Evolutionary conservation across 108 stramenopile species (phyloP).

Genomic region (Parmales sp.): DNA sequence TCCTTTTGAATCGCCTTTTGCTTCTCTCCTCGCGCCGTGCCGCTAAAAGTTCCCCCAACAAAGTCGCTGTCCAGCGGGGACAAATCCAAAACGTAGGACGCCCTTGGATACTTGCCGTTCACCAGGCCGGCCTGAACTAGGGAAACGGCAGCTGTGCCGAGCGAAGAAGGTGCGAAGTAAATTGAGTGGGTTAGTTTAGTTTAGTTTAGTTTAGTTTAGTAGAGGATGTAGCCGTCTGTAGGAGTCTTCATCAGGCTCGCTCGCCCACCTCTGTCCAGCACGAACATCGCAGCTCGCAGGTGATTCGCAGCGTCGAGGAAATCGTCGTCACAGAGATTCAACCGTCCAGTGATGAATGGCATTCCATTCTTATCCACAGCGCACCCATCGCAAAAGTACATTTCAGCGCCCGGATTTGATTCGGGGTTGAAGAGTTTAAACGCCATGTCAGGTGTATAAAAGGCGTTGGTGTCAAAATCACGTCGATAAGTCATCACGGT

Average conservation of each 20-base stretch:
- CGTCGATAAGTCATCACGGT: background rate
- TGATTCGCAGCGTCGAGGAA: background rate
- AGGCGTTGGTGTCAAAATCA: background rate
- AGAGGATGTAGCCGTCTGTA: background rate
- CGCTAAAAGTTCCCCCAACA: background rate
- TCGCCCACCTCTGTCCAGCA: background rate
- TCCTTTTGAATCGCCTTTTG: background rate
- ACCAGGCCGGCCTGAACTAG: background rate
- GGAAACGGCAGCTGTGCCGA: background rate
- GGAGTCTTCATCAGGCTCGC: background rate
- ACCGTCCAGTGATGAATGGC: background rate
- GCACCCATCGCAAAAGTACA: background rate
- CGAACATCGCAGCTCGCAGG: constrained; percentile 7
- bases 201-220: too few relatives aligned
- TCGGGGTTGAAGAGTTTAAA: background rate
- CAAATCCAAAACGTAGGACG: background rate
- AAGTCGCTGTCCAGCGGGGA: background rate
- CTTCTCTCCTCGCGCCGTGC: background rate
- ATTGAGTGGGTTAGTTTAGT: background rate
- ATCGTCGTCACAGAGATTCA: background rate
- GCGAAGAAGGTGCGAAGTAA: background rate
- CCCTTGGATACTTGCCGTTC: background rate
- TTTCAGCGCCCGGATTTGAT: background rate
- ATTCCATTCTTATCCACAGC: background rate
- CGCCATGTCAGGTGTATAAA: background rate